These are phyloP conservation scores for Xylariaceae sp. DNA, from an alignment of 2,329 filamentous ascomycete genomes.

Conservation along the genomic window DNA sequence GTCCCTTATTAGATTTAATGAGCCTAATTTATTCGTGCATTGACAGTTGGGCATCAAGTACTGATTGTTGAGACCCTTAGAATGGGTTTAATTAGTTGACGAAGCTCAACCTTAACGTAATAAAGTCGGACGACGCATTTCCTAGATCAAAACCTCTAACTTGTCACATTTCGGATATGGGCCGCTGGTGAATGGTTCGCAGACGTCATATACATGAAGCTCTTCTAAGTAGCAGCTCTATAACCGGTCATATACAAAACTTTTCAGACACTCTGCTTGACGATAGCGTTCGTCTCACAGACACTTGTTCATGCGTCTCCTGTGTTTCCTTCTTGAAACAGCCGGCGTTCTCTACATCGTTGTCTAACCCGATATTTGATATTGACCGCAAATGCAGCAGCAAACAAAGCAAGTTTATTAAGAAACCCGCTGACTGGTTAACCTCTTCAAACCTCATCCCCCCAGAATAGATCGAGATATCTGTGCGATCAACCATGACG, in stretches of 20 bases:
- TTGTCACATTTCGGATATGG: conserved; percentile 16
- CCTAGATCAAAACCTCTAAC: conserved; percentile 6
- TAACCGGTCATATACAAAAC: conserved; percentile 4
- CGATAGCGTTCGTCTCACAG: conserved; percentile 23
- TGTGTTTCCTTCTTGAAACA: conserved; percentile 31
- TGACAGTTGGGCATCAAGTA: too few relatives aligned
- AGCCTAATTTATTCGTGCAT: too few relatives aligned
- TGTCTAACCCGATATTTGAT: background rate
- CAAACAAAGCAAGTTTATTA: conserved; percentile 7
- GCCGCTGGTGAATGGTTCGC: conserved; percentile 1
- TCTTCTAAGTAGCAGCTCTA: background rate
- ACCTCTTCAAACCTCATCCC: background rate
- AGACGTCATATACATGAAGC: background rate
- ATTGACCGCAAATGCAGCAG: conserved; percentile 4
- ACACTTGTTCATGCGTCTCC: conserved; percentile 30
- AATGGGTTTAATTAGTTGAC: too few relatives aligned
- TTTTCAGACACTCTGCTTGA: background rate
- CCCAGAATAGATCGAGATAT: background rate
- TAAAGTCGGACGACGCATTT: background rate
- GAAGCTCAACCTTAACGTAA: too few relatives aligned
- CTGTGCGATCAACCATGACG: background rate
- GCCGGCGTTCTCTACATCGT: conserved; percentile 5
- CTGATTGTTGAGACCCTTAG: too few relatives aligned
- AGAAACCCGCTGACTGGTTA: conserved; percentile 8
- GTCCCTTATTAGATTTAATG: too few relatives aligned